These are phyloP conservation scores for Biscogniauxia sp. DNA, from an alignment of 2,329 filamentous ascomycete species.

Conservation along the genomic window DNA sequence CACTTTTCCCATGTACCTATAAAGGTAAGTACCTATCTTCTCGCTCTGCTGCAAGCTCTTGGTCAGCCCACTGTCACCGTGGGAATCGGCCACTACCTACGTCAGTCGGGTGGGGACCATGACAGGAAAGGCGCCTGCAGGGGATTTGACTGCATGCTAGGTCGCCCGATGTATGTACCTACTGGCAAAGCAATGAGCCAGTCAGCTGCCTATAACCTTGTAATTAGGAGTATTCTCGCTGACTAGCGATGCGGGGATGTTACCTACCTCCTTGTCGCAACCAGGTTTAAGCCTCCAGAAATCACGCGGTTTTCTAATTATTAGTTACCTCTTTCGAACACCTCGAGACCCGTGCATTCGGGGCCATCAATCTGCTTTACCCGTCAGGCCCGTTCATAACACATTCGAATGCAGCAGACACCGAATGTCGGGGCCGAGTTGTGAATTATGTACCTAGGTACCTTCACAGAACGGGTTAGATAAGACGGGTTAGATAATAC, in stretches of 20 bases:
- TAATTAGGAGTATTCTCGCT: neutral
- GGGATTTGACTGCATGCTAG: neutral
- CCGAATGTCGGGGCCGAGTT: neutral
- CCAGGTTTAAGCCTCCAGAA: neutral
- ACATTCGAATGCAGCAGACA: neutral
- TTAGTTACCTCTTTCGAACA: neutral
- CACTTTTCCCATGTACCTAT: neutral
- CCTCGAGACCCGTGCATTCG: neutral
- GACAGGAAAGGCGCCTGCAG: constrained; percentile 1
- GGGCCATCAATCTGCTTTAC: neutral
- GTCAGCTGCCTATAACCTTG: neutral
- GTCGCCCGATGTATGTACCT: constrained; percentile 2
- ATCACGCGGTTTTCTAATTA: neutral
- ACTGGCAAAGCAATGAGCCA: neutral
- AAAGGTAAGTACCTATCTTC: too few species aligned
- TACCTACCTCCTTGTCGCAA: constrained; percentile 1
- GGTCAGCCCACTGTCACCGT: neutral
- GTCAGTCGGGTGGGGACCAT: constrained; percentile 3
- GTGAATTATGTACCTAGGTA: neutral
- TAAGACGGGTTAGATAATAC: neutral
- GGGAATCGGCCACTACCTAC: constrained; percentile 4
- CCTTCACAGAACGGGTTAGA: neutral
- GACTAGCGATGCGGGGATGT: neutral
- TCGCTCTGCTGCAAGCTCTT: constrained; percentile 5
- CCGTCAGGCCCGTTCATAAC: neutral